Base-by-base conservation (phyloP, 2,329 filamentous ascomycete genomes). In the Aspergillus hortae region DNA sequence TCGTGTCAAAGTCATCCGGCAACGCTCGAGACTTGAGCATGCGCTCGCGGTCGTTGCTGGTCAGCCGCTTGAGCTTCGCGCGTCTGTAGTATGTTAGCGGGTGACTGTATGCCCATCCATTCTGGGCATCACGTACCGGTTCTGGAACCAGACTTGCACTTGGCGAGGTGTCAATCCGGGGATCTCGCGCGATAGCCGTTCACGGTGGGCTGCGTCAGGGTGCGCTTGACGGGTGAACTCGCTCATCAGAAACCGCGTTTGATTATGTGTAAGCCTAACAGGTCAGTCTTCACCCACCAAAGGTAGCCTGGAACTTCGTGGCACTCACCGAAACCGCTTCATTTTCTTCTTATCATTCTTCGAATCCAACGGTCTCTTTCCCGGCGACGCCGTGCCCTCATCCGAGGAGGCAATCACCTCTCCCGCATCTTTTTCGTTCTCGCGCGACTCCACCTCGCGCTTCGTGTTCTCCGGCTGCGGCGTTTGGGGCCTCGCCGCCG, bases 101-200 rank as follows among this genome's bases (percentile, higher is more conserved):
- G 17, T 17, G 17, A 17, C 17, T 17, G 17, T 17, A 17, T 17
- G 17, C 17, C 17, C 17, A 17, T 17, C 17, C 17, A 17, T 17
- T 23, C 21, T 6, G 21, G 21, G 21, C 21, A 6, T 23, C 21
- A 66, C 80, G 62, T 81, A 96, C 92, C 92, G 84, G 73, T 97
- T 97, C 73, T 97, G 92, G 73, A 97, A 97, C 92, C 92, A 97
- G 46, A 97, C 92, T 71, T 97, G 92, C 21, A 97, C 92, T 69
- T 97, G 92, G 55, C 92, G 84, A 35, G 92, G 90, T 63, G 89
- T 96, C 45, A 97, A 75, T 1, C 92, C 92, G 30, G 92, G 92
- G 43, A 97, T 96, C 68, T 96, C 90, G 57, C 88, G 80, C 4
- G 92, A 92, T 35, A 97, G 78, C 44, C 90, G 82, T 68, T 96